A percentile compares a stretch with the other conserved stretches of the same genome.
Conservation (phyloP, 257 asterid species). For the Solanum paucissectum region DNA sequence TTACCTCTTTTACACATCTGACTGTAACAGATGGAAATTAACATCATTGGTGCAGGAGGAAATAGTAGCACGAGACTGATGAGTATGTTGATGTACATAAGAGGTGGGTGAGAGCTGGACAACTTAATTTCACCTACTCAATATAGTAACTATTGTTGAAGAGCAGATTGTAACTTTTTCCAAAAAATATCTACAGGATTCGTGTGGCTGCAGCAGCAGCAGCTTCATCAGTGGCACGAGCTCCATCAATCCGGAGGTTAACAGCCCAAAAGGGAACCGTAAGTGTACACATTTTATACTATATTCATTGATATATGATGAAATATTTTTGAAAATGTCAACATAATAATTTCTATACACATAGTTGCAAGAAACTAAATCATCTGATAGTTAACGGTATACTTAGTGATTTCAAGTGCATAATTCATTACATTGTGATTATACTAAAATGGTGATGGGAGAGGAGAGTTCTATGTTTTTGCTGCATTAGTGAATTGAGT, state of each 20-base stretch:
- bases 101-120: constrained; percentile 29
- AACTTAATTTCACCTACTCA: background rate
- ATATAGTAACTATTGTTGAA: background rate
- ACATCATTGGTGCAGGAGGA: constrained; percentile 50
- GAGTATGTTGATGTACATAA: constrained; percentile 87
- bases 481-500: background rate
- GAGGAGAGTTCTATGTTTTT: background rate
- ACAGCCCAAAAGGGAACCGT: constrained; percentile 45
- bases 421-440: background rate
- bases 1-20: background rate
- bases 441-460: background rate
- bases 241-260: constrained; percentile 65
- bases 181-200: constrained; percentile 37
- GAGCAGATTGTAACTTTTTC: background rate
- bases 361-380: no score
- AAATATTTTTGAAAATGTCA: background rate
- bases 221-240: constrained; percentile 81
- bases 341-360: background rate
- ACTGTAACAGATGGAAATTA: background rate
- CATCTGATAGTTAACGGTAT: background rate
- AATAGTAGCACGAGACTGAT: constrained; percentile 85
- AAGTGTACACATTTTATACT: constrained; percentile 22
- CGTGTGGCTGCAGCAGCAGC: constrained; percentile 75
- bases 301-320: background rate
- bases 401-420: background rate